Conservation (phyloP, 306 rosid species). For the Medicago arabica region DNA sequence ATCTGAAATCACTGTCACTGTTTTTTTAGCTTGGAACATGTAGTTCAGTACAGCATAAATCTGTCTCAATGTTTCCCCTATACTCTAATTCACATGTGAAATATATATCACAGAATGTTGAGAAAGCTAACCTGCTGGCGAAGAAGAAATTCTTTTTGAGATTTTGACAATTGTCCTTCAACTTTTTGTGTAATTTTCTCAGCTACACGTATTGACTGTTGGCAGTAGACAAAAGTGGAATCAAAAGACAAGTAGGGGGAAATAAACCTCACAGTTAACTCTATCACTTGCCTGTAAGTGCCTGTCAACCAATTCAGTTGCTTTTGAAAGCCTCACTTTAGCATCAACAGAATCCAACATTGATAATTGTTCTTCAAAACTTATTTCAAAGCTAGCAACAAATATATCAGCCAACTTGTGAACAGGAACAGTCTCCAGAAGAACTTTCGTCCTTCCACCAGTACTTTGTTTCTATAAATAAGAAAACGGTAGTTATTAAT, state of each 20-base stretch:
- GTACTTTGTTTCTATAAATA: constrained; percentile 86
- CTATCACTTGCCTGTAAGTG: constrained; percentile 80
- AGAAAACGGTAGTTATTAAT: constrained; percentile 45
- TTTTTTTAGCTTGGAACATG: constrained; percentile 20
- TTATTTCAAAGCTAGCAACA: constrained; percentile 98
- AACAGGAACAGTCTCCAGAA: constrained; percentile 96
- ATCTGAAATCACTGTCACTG: constrained; percentile 27
- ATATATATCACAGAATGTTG: constrained; percentile 29
- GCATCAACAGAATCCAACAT: constrained; percentile 96
- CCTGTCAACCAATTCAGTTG: constrained; percentile 94
- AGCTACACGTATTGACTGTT: constrained; percentile 97
- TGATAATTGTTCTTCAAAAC: constrained; percentile 93
- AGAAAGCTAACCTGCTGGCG: constrained; percentile 88
- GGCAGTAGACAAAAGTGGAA: constrained; percentile 47
- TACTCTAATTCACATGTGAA: constrained; percentile 23
- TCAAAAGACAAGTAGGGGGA: constrained; percentile 33
- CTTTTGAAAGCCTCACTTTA: constrained; percentile 95
- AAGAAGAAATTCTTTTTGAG: constrained; percentile 96
- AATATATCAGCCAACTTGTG: constrained; percentile 97
- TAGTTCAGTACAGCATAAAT: constrained; percentile 26
- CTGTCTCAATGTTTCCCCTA: constrained; percentile 14
- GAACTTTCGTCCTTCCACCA: constrained; percentile 95
- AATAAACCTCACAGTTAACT: constrained; percentile 39
- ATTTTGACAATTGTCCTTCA: constrained; percentile 97
- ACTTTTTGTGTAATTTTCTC: constrained; percentile 98